These are phyloP conservation scores for Ambrosiella beaveri DNA, from an alignment of 2,329 filamentous ascomycete species.

Conservation along the genomic window DNA sequence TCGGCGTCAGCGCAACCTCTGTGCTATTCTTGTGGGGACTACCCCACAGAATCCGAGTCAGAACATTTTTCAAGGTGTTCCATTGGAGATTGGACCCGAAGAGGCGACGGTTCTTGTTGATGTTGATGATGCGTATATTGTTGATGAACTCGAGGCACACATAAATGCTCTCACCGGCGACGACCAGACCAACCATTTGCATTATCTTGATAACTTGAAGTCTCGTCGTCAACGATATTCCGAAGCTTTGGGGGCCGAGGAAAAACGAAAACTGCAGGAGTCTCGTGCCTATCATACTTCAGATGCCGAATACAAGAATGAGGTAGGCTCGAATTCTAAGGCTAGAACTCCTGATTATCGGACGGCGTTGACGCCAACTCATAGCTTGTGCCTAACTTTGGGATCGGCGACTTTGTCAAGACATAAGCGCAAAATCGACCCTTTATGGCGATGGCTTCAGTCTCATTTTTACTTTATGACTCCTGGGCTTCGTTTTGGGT, in stretches of 20 bases:
- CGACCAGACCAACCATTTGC: conserved; percentile 17
- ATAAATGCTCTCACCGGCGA: conserved; percentile 42
- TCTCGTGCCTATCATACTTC: conserved; percentile 11
- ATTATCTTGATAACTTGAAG: conserved; percentile 5
- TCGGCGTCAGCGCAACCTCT: conserved; percentile 66
- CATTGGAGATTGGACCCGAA: conserved; percentile 77
- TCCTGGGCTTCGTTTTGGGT: conserved; percentile 84
- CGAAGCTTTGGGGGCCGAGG: conserved; percentile 7
- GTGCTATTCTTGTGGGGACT: conserved; percentile 70
- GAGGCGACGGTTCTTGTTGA: conserved; percentile 71
- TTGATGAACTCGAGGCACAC: conserved; percentile 64
- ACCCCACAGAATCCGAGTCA: conserved; percentile 87
- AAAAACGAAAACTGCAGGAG: conserved; percentile 11
- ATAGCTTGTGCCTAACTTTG: conserved; percentile 5
- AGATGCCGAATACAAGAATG: conserved; percentile 8
- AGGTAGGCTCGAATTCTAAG: conserved; percentile 4
- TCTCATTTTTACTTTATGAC: conserved; percentile 59
- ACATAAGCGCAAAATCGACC: conserved; percentile 23
- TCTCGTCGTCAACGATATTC: conserved; percentile 7
- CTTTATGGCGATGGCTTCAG: conserved; percentile 68
- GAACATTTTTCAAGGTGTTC: conserved; percentile 80
- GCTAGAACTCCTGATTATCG: neutral
- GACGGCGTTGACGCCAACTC: conserved; percentile 4
- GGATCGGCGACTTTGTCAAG: conserved; percentile 19
- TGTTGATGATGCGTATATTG: conserved; percentile 56